Evolutionary conservation across 2,329 filamentous ascomycete species (phyloP), one percentile per base, ranked within the genome.

Genomic region (Sodiomyces alkalinus): DNA sequence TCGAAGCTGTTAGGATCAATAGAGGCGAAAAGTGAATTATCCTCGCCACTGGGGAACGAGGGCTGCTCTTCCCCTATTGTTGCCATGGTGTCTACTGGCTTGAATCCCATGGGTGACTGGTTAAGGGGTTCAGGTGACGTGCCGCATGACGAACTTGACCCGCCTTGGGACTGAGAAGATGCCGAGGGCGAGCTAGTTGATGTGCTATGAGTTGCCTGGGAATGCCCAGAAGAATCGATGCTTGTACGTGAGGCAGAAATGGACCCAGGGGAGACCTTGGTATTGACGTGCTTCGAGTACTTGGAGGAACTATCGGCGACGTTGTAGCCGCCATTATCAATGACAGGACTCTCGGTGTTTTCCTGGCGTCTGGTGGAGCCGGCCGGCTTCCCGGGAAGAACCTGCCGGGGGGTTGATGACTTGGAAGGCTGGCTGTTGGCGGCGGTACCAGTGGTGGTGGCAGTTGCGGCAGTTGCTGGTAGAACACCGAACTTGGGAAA

Each of bases 401-500:
- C 29, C 19, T 22, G 19, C 31, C 24, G 34, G 28, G 29, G 28
- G 29, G 28, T 12, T 32, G 26, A 17, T 31, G 39, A 26, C 35
- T 37, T 29, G 13, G 21, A 33, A 6, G 30, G 24, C 12, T 13
- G 23, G 17, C 29, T 30, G 26, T 7, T 18, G n/a, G n/a, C n/a
- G n/a, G n/a, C n/a, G n/a, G n/a, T n/a, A n/a, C n/a, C n/a, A n/a
- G n/a, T n/a, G n/a, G n/a, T n/a, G n/a, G n/a, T n/a, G n/a, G n/a
- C n/a, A n/a, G n/a, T n/a, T n/a, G n/a, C n/a, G n/a, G n/a, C n/a
- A 11, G 62, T 56, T 5, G 66, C 62, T 0, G 68, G 66, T 16
- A 92, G 65, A 33, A 74, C 68, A 26, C 90, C 90, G 44, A 98
- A 96, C 47, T 80, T 86, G 39, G 90, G 87, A 39, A 96, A 96